Conservation (phyloP, 495 filamentous ascomycete species). For the Rusavskia elegans region DNA sequence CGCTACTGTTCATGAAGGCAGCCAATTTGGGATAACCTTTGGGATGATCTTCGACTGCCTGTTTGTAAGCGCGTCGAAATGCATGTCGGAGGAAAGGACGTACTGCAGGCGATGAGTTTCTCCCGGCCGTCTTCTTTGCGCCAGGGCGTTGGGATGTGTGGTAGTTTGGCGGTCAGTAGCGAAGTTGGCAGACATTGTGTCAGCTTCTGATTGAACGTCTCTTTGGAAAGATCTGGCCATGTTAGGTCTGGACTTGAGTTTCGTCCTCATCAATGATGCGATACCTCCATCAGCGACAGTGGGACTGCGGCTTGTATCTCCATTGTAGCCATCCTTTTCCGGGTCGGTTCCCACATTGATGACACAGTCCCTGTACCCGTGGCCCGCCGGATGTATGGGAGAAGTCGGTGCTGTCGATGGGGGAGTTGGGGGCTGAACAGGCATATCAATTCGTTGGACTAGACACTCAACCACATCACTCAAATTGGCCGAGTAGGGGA, state of each 20-base stretch:
- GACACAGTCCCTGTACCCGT: neutral
- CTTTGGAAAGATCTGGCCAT: neutral
- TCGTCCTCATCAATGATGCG: too few relatives aligned
- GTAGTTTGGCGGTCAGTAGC: neutral
- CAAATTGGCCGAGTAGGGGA: too few relatives aligned
- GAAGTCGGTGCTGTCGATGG: conserved; percentile 9
- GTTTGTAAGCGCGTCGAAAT: neutral
- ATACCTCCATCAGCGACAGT: too few relatives aligned
- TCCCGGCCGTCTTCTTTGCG: conserved; percentile 6
- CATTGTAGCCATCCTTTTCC: neutral
- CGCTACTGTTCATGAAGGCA: conserved; percentile 18
- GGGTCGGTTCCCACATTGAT: neutral
- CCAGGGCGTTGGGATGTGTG: neutral
- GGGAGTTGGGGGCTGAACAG: conserved; percentile 3
- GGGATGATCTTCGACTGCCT: conserved; percentile 19
- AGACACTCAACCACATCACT: neutral
- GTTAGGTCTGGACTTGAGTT: neutral
- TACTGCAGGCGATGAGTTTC: conserved; percentile 10
- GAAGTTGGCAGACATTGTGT: neutral
- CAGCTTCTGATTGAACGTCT: neutral
- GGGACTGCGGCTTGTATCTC: neutral
- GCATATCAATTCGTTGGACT: neutral
- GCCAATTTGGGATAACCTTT: conserved; percentile 23
- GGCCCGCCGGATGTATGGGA: neutral
- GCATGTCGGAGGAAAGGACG: neutral